A percentile compares a stretch with the other conserved stretches of the same genome.
These are phyloP conservation scores for Gaeumannomyces sp. DNA, from an alignment of 2,329 filamentous ascomycete genomes.

Conservation along the genomic window DNA sequence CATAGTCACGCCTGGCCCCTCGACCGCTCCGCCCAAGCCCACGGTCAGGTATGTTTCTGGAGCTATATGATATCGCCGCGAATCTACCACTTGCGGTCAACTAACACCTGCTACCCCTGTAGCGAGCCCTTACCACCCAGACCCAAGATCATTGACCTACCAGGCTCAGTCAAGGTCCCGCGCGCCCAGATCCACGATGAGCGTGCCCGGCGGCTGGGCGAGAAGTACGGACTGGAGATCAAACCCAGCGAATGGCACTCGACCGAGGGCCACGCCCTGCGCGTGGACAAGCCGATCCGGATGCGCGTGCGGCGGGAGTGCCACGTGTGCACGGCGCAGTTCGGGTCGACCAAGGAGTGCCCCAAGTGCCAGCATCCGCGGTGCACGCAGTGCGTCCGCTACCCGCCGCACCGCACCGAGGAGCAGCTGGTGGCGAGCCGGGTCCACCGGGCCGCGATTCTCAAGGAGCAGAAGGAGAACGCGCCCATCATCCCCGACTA, in stretches of 20 bases:
- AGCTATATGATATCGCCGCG: background rate
- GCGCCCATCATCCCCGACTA: conserved; percentile 46
- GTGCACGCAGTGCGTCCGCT: conserved; percentile 74
- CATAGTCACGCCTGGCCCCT: conserved; percentile 13
- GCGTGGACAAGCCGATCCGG: conserved; percentile 69
- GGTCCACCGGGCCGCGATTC: conserved; percentile 40
- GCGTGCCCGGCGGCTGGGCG: conserved; percentile 48
- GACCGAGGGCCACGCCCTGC: conserved; percentile 48
- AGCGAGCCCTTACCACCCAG: conserved; percentile 3
- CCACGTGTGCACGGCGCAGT: conserved; percentile 71
- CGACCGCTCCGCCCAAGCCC: conserved; percentile 10
- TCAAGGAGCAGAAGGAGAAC: conserved; percentile 53
- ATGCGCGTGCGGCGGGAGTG: conserved; percentile 75
- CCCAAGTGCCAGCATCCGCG: conserved; percentile 69
- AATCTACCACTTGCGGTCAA: conserved; percentile 6
- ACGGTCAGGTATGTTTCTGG: conserved; percentile 10
- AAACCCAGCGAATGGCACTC: conserved; percentile 47
- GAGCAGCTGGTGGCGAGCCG: conserved; percentile 47
- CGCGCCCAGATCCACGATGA: conserved; percentile 48
- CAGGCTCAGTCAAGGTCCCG: conserved; percentile 31
- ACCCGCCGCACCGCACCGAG: conserved; percentile 60
- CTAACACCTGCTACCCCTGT: background rate
- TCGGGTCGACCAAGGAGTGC: conserved; percentile 68
- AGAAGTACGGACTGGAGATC: conserved; percentile 50
- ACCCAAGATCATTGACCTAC: conserved; percentile 8